Percentiles rank a stretch among this genome's conserved stretches.
phyloP scores from a whole-genome alignment of 108 stramenopile species.

The Craspedostauros australis region DNA sequence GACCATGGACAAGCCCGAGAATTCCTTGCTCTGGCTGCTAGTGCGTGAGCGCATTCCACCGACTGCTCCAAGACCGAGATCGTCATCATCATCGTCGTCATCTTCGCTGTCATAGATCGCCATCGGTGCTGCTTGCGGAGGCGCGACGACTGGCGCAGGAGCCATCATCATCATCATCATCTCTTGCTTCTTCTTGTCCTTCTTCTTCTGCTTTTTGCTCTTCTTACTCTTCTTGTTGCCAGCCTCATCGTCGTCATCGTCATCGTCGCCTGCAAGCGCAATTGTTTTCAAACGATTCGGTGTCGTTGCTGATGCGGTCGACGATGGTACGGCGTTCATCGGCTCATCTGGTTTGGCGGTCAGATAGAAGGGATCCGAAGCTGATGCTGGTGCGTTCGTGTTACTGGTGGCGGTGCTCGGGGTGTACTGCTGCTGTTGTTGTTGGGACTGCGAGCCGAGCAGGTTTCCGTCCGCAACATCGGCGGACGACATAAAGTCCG shows the following conservation, averaged over 20 bases:
- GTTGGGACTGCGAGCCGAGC: not conserved
- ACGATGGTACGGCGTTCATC: not conserved
- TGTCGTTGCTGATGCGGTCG: constrained; percentile 1
- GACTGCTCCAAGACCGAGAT: no score
- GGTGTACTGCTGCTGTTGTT: not conserved
- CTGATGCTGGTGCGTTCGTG: constrained; percentile 14
- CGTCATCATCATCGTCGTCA: constrained; percentile 53
- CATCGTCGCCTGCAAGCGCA: constrained; percentile 52
- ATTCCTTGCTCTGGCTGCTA: constrained; percentile 25
- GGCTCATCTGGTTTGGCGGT: constrained; percentile 15
- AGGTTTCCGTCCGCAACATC: not conserved
- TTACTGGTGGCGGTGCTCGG: constrained; percentile 7
- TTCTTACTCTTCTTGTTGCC: constrained; percentile 34
- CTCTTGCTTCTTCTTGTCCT: constrained; percentile 19
- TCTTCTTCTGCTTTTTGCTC: constrained; percentile 68
- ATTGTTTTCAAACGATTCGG: constrained; percentile 60
- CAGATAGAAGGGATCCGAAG: constrained; percentile 73
- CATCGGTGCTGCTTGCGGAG: no score
- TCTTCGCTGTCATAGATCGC: constrained; percentile 60
- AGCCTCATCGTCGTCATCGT: constrained; percentile 37
- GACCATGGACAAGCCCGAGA: constrained; percentile 64
- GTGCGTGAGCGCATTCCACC: no score
- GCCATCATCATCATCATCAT: constrained; percentile 2
- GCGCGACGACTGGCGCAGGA: no score
- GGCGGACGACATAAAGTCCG: constrained; percentile 4